These are phyloP conservation scores for Rhodotorula sp. DNA, from an alignment of 1,284 basidiomycete species.

Conservation along the genomic window DNA sequence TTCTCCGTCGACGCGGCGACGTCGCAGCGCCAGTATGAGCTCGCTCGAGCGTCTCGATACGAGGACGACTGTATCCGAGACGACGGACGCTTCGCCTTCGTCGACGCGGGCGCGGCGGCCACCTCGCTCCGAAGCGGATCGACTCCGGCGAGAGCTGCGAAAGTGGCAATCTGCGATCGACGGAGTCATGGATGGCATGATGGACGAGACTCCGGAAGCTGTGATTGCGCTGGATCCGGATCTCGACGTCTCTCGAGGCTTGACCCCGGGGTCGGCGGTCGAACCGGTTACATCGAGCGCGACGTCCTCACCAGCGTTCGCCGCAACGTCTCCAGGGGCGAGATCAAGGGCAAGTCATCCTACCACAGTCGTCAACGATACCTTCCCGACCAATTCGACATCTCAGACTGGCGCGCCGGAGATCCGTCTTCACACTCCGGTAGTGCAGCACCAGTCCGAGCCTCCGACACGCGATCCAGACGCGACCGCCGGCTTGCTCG, in stretches of 20 bases:
- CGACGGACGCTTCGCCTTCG: background rate
- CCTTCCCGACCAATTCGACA: too few species aligned
- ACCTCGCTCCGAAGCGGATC: conserved; percentile 28
- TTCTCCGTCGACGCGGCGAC: background rate
- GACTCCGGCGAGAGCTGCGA: conserved; percentile 25
- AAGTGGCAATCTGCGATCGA: conserved; percentile 39
- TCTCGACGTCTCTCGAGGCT: background rate
- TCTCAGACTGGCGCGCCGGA: too few species aligned
- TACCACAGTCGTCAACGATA: too few species aligned
- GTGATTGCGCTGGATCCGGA: background rate
- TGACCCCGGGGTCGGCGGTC: background rate
- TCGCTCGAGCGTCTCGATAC: background rate
- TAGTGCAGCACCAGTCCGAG: too few species aligned
- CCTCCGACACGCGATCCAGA: too few species aligned
- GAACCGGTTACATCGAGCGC: too few species aligned
- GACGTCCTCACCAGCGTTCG: too few species aligned
- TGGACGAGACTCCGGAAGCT: background rate
- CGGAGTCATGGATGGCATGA: conserved; percentile 23
- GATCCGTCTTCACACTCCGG: too few species aligned
- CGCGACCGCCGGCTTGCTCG: background rate
- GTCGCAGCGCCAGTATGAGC: conserved; percentile 4
- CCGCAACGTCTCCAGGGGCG: too few species aligned
- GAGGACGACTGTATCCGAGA: background rate
- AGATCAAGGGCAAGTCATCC: too few species aligned
- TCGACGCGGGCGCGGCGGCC: background rate